A percentile compares a stretch with the other conserved stretches of the same genome.
Evolutionary conservation across 2,329 filamentous ascomycete genomes (phyloP).

Genomic region (Aspergillus novofumigatus): DNA sequence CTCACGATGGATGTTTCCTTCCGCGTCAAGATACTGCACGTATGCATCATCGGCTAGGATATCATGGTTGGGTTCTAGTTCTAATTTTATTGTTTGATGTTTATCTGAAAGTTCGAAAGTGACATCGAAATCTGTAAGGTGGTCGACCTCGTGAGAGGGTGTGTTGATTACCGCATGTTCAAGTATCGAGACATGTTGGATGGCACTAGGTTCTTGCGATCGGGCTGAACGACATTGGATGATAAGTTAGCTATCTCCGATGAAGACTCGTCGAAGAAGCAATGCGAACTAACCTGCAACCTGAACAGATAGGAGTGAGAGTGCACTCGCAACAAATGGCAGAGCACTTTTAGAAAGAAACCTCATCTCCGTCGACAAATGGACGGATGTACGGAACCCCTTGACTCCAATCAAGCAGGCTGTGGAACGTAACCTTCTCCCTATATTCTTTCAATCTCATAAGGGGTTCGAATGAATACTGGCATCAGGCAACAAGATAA

Average conservation of each 20-base stretch:
- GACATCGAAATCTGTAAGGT: slow-evolving; percentile 78
- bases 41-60: slow-evolving; percentile 73
- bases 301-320: slow-evolving; percentile 19
- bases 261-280: not conserved
- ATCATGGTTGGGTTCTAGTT: slow-evolving; percentile 86
- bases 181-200: slow-evolving; percentile 68
- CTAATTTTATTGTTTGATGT: slow-evolving; percentile 68
- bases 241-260: not conserved
- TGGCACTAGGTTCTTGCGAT: slow-evolving; percentile 70
- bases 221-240: slow-evolving; percentile 48
- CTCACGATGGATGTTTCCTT: slow-evolving; percentile 64
- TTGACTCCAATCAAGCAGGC: not conserved
- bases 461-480: slow-evolving; percentile 4
- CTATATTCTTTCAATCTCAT: not conserved
- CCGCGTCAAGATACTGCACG: slow-evolving; percentile 65
- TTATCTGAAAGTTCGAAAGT: slow-evolving; percentile 69
- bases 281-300: slow-evolving; percentile 12
- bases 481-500: slow-evolving; percentile 18
- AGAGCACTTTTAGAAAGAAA: slow-evolving; percentile 21
- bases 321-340: slow-evolving; percentile 22
- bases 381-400: slow-evolving; percentile 7
- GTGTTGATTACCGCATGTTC: slow-evolving; percentile 75
- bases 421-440: not conserved
- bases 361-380: slow-evolving; percentile 22
- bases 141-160: slow-evolving; percentile 71